Base-by-base conservation (phyloP, 2,329 filamentous ascomycete species). In the Pseudocercospora musae region DNA sequence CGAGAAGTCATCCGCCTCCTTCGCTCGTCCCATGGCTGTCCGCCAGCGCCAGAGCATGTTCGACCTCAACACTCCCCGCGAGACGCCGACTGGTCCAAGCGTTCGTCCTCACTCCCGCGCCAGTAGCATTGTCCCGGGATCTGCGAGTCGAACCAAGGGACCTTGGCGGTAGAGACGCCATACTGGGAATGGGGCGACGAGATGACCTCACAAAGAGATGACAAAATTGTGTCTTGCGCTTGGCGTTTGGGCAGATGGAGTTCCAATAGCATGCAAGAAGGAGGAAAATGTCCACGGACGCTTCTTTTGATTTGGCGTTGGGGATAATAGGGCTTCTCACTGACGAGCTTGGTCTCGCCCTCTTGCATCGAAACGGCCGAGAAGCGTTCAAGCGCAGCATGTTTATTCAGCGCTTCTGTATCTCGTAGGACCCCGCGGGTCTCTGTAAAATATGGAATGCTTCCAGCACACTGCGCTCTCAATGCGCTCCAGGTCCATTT, bases 1-100 rank as follows among this genome's bases (percentile, higher is more conserved):
- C 27, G 80, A 82, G 69, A 89, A 89, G 72, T 11, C 25, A 2
- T 18, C n/a, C 29, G 62, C 57, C 40, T 57, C 25, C 42, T 58
- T 58, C 20, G 50, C 66, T 23, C 57, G 57, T 13, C 61, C 63
- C 10, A 57, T 62, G 20, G 57, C 50, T 6, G 27, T 63, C 23
- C 57, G 61, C 8, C 42, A 57, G 44, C 61, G 66, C 15, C 63
- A 64, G 59, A 67, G 66, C 44, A 67, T 67, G 66, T 62, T 67
- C 55, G 66, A 67, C 40, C 52, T 67, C 25, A 63, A 57, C 46
- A 58, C 61, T 15, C 61, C 61, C 4, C 52, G 58, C 18, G 61
- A 63, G 23, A 63, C 57, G 13, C 61, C 61, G 4, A 56, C 61
- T 15, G 58, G 49, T 10, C 60, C 61, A 11, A 33, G 27, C 27